These are phyloP conservation scores for Talaromyces thailandensis DNA, from an alignment of 495 filamentous ascomycete species.

Conservation along the genomic window DNA sequence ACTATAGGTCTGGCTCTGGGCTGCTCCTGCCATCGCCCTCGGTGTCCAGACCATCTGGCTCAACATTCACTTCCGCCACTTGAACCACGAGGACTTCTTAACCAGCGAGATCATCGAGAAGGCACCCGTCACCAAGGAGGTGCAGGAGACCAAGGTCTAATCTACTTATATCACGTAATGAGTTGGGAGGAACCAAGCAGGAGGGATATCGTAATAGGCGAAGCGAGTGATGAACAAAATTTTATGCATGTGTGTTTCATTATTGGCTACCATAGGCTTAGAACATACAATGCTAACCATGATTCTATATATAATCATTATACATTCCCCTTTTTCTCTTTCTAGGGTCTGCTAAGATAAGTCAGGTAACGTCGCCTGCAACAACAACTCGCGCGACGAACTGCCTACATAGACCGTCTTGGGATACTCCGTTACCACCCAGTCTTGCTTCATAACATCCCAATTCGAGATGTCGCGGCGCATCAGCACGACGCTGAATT, in stretches of 20 bases:
- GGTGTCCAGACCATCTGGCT: slow-evolving; percentile 40
- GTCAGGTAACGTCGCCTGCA: not conserved
- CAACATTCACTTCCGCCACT: slow-evolving; percentile 31
- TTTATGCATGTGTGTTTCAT: not conserved
- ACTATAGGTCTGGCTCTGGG: slow-evolving; percentile 40
- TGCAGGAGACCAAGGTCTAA: not conserved
- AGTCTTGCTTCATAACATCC: not conserved
- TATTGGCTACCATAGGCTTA: not conserved
- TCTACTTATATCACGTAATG: not conserved
- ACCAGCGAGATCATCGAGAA: not conserved
- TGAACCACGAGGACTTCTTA: slow-evolving; percentile 39
- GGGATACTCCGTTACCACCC: not conserved
- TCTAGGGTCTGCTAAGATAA: not conserved
- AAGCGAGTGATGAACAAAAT: not conserved
- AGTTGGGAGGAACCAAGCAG: not conserved
- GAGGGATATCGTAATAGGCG: not conserved
- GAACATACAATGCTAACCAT: not conserved
- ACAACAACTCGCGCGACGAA: not conserved
- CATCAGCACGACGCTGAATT: not conserved
- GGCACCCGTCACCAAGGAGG: not conserved
- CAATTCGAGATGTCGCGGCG: not conserved
- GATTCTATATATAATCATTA: not conserved
- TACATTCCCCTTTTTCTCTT: no score
- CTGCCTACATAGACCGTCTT: not conserved
- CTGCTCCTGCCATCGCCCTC: slow-evolving; percentile 38